Conservation (phyloP, 176 grass and related monocot species). For the Avena atlantica region DNA sequence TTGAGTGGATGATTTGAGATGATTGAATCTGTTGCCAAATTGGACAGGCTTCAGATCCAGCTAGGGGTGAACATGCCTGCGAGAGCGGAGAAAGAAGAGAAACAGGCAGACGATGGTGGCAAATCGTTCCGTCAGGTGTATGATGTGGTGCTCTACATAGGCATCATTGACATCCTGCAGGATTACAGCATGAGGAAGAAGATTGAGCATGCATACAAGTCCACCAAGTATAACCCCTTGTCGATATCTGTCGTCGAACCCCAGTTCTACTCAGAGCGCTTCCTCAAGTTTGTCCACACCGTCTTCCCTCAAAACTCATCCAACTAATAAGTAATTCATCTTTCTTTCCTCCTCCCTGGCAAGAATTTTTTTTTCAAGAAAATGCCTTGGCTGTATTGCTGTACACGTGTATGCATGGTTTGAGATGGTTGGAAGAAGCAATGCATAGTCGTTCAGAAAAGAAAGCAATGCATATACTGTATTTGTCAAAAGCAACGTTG, state of each 20-base stretch:
- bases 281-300: constrained; percentile 17
- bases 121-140: constrained; percentile 68
- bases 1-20: not conserved
- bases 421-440: not conserved
- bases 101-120: constrained; percentile 46
- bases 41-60: constrained; percentile 84
- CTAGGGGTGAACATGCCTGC: constrained; percentile 96
- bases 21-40: not conserved
- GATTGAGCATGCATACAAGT: constrained; percentile 89
- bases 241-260: constrained; percentile 78
- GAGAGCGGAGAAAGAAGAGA: constrained; percentile 64
- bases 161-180: constrained; percentile 94
- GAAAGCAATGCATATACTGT: not conserved
- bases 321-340: constrained; percentile 28
- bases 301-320: constrained; percentile 60
- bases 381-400: not conserved
- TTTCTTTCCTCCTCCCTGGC: not conserved
- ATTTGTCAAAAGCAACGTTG: constrained; percentile 21
- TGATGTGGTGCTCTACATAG: constrained; percentile 88
- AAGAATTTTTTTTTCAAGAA: not conserved
- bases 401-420: not conserved
- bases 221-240: constrained; percentile 73
- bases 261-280: constrained; percentile 67
- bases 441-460: not conserved
- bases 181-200: constrained; percentile 85